A percentile compares a stretch with the other conserved stretches of the same genome.
Conservation (phyloP, 192 early-diverging fungal species). For the Paraglomus brasilianum region DNA sequence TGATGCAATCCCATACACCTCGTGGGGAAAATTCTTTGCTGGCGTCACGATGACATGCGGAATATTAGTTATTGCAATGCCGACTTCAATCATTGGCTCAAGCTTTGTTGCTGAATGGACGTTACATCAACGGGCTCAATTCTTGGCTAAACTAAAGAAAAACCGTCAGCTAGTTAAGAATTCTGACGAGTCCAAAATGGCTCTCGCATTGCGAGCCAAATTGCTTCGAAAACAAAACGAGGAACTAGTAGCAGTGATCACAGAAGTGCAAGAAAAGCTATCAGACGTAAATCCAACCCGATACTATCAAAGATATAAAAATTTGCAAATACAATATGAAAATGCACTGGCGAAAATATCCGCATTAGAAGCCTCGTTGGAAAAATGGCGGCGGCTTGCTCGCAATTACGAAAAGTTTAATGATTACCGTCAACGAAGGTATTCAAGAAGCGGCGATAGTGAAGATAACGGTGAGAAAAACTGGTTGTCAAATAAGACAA, state of each 20-base stretch:
- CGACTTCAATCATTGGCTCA: conserved; percentile 51
- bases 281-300: conserved; percentile 31
- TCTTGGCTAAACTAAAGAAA: conserved; percentile 4
- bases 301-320: conserved; percentile 32
- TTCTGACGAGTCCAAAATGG: too few relatives aligned
- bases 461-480: too few relatives aligned
- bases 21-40: conserved; percentile 49
- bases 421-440: background rate
- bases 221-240: conserved; percentile 22
- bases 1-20: conserved; percentile 46
- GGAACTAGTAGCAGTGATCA: conserved; percentile 14
- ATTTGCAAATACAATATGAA: background rate
- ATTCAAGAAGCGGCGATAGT: too few relatives aligned
- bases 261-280: conserved; percentile 31
- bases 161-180: too few relatives aligned
- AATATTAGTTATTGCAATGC: conserved; percentile 52
- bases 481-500: too few relatives aligned
- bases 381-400: background rate
- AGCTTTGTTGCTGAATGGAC: conserved; percentile 51
- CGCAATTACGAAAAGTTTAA: conserved; percentile 15
- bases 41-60: conserved; percentile 49
- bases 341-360: conserved; percentile 6
- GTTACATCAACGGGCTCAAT: background rate
- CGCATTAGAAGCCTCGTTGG: conserved; percentile 14
- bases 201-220: background rate